Conservation (phyloP, 352 stramenopile species). For the Phytophthora cajani region DNA sequence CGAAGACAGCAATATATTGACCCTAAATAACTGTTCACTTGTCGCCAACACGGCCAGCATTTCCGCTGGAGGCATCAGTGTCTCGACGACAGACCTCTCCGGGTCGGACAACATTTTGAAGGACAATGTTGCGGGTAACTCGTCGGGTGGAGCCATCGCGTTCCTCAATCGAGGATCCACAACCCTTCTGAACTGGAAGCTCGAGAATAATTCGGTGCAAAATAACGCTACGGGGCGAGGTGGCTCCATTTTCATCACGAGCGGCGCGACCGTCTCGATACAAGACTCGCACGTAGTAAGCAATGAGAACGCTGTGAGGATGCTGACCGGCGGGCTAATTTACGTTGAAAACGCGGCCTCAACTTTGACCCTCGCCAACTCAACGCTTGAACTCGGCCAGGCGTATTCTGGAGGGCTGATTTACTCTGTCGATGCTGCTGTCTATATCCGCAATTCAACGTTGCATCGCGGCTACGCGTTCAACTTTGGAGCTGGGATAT, state of each 20-base stretch:
- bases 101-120: constrained; percentile 28
- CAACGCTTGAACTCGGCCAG: constrained; percentile 43
- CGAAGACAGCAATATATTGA: constrained; percentile 17
- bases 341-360: constrained; percentile 47
- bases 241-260: constrained; percentile 32
- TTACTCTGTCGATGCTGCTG: constrained; percentile 37
- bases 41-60: constrained; percentile 31
- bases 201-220: constrained; percentile 44
- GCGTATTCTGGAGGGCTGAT: constrained; percentile 54
- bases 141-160: constrained; percentile 41
- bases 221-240: constrained; percentile 27
- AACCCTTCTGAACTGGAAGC: constrained; percentile 32
- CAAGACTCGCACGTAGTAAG: constrained; percentile 39
- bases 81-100: constrained; percentile 37
- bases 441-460: constrained; percentile 43
- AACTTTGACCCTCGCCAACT: constrained; percentile 43
- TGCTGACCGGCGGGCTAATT: constrained; percentile 47
- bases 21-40: constrained; percentile 31
- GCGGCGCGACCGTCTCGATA: constrained; percentile 30
- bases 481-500: constrained; percentile 69
- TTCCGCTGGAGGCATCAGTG: constrained; percentile 35
- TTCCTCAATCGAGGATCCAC: constrained; percentile 24
- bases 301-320: constrained; percentile 35
- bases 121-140: constrained; percentile 24
- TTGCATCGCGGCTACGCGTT: constrained; percentile 42